Base-by-base conservation (phyloP, 192 early-diverging fungal genomes). In the Paraglomus brasilianum region DNA sequence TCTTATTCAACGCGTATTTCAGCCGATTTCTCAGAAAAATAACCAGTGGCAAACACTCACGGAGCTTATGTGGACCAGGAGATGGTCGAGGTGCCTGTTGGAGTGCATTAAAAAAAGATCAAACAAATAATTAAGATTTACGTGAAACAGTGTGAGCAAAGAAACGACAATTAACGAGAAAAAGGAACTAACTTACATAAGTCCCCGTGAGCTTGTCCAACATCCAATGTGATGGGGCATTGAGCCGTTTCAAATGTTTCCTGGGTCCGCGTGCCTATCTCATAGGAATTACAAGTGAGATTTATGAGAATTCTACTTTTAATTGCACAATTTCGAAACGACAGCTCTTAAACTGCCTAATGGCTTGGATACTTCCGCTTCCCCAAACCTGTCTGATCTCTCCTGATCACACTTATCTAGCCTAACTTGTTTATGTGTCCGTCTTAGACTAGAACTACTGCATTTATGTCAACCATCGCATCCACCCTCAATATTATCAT, bases 211-310 rank as follows among this genome's bases (percentile, higher is more conserved):
- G 91, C 84, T 99, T 99, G 94, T 98, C 96, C 77, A 99, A 89
- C 95, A 99, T 97, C 98, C 98, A 99, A 90, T 98, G 95, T 89
- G 95, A 95, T 83, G 98, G 98, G 51, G 98, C 95, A 77, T 83
- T 85, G 72, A 98, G 90, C 75, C 97, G 94, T 93, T 99, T 99
- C 89, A 99, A 87, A 85, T 99, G 97, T 90, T 99, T 98, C 88
- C 95, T 96, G 67, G 94, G 95, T 83, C 97, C 97, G 76, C 97
- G 93, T 82, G 88, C 88, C 93, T 84, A 78, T 43, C 73, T 40
- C 21, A 64, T 8, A 51, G 39, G 50, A 65, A 71, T 13, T 21
- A 13, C 36, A 15, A 64, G 21, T 62, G 22, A 36, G 21, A 40
- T 15, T 24, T 42, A 61, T 42, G 38, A 5, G 19, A 42, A 15